A percentile compares a stretch with the other conserved stretches of the same genome.
Evolutionary conservation across 768 basidiomycete genomes (phyloP).

Genomic region (Mycena polygramma): DNA sequence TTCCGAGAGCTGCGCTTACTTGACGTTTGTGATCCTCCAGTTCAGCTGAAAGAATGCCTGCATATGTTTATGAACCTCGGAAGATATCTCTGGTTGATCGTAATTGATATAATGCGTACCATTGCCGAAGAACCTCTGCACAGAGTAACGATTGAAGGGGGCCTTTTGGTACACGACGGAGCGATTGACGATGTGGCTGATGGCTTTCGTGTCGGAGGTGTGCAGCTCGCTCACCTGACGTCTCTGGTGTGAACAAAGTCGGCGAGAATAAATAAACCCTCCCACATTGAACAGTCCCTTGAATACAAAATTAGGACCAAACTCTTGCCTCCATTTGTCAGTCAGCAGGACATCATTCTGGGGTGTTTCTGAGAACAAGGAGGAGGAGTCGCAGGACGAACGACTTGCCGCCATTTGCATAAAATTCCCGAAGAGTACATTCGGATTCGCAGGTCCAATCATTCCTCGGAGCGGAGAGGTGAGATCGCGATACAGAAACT

Average conservation of each 20-base stretch:
- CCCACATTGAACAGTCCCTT: slow-evolving; percentile 50
- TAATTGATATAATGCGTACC: not conserved
- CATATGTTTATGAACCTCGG: not conserved
- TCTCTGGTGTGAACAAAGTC: not conserved
- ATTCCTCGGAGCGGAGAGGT: slow-evolving; percentile 49
- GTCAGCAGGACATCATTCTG: slow-evolving; percentile 44
- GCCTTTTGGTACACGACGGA: slow-evolving; percentile 55
- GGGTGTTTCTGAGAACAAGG: not conserved
- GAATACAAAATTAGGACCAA: slow-evolving; percentile 52
- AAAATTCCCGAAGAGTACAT: slow-evolving; percentile 52
- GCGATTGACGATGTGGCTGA: slow-evolving; percentile 62
- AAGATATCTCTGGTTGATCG: not conserved
- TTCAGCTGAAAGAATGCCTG: slow-evolving; percentile 55
- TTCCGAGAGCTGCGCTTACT: slow-evolving; percentile 38
- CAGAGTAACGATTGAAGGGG: not conserved
- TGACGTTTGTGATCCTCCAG: slow-evolving; percentile 55
- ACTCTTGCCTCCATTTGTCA: slow-evolving; percentile 52
- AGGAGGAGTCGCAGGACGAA: not conserved
- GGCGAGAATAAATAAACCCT: not conserved
- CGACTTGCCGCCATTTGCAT: slow-evolving; percentile 39
- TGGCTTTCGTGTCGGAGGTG: slow-evolving; percentile 61
- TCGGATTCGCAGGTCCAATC: slow-evolving; percentile 52
- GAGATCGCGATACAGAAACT: slow-evolving; percentile 23
- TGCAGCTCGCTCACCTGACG: slow-evolving; percentile 50
- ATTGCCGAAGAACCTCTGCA: not conserved